Evolutionary conservation across 768 basidiomycete species (phyloP).

Genomic region (Imleria badia): DNA sequence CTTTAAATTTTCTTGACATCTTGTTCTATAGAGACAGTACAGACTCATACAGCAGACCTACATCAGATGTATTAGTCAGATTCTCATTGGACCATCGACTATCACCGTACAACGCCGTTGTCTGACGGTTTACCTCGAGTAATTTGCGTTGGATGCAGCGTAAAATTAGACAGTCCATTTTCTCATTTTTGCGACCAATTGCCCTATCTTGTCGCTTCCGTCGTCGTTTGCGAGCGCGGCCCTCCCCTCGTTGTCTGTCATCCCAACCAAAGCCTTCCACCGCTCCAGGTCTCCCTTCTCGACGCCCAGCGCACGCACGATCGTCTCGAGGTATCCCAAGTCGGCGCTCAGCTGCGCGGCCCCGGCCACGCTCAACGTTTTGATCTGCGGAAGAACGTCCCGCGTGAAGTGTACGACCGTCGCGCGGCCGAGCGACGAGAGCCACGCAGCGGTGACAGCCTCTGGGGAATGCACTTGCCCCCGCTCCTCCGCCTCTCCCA

Average conservation of each 20-base stretch:
- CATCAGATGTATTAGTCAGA: no score
- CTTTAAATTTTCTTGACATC: no score
- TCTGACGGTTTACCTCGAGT: no score
- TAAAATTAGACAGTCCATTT: slow-evolving; percentile 23
- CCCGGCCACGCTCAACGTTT: slow-evolving; percentile 59
- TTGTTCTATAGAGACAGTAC: no score
- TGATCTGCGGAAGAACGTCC: slow-evolving; percentile 70
- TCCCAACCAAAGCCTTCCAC: slow-evolving; percentile 73
- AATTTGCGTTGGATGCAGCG: neutral
- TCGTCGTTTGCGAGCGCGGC: slow-evolving; percentile 17
- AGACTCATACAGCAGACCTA: no score
- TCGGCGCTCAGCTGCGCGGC: slow-evolving; percentile 85
- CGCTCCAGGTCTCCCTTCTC: slow-evolving; percentile 75
- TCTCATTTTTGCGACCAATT: slow-evolving; percentile 32
- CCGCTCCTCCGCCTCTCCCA: slow-evolving; percentile 1
- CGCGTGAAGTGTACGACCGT: slow-evolving; percentile 73
- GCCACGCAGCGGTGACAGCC: slow-evolving; percentile 86
- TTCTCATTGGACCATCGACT: no score
- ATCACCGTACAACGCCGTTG: no score
- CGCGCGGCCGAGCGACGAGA: slow-evolving; percentile 83
- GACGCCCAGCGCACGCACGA: slow-evolving; percentile 87
- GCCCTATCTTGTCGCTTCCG: slow-evolving; percentile 17
- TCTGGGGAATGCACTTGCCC: slow-evolving; percentile 54
- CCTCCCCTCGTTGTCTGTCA: slow-evolving; percentile 50
- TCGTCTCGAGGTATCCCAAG: slow-evolving; percentile 86